Evolutionary conservation across 345 rosid genomes (phyloP).

Genomic region (Ceriops tagal): DNA sequence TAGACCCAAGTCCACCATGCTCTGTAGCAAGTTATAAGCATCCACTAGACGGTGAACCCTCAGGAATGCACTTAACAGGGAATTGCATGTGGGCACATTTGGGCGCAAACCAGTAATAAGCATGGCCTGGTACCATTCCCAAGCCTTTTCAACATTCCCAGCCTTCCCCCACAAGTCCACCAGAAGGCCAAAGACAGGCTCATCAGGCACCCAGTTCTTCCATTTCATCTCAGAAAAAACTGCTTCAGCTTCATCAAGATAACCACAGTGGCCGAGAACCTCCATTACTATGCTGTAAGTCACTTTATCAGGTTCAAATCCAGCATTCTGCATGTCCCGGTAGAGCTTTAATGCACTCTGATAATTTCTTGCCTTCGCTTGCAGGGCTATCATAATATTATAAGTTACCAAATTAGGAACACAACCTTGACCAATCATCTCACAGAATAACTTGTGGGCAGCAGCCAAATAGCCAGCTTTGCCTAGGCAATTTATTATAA

Average conservation of each 20-base stretch:
- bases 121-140: slow-evolving; percentile 87
- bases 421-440: slow-evolving; percentile 90
- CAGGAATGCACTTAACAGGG: slow-evolving; percentile 84
- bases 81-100: slow-evolving; percentile 94
- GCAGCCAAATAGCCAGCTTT: slow-evolving; percentile 83
- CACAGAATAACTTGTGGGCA: slow-evolving; percentile 70
- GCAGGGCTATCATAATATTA: slow-evolving; percentile 85
- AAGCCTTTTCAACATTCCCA: slow-evolving; percentile 76
- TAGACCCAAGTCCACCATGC: slow-evolving; percentile 69
- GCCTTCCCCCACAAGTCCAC: slow-evolving; percentile 95
- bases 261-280: slow-evolving; percentile 90
- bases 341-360: slow-evolving; percentile 69
- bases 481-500: slow-evolving; percentile 94
- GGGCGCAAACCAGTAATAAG: slow-evolving; percentile 71
- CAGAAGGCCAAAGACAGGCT: slow-evolving; percentile 85
- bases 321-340: slow-evolving; percentile 74
- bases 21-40: slow-evolving; percentile 67
- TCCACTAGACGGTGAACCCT: slow-evolving; percentile 60
- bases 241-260: slow-evolving; percentile 82
- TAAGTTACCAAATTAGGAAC: slow-evolving; percentile 78
- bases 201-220: slow-evolving; percentile 88
- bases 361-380: slow-evolving; percentile 88
- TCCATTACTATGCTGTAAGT: slow-evolving; percentile 93
- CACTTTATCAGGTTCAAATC: slow-evolving; percentile 88
- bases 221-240: slow-evolving; percentile 71